A percentile compares a stretch with the other conserved stretches of the same genome.
phyloP scores from a whole-genome alignment of 257 asterid genomes.

The Penstemon eatonii region DNA sequence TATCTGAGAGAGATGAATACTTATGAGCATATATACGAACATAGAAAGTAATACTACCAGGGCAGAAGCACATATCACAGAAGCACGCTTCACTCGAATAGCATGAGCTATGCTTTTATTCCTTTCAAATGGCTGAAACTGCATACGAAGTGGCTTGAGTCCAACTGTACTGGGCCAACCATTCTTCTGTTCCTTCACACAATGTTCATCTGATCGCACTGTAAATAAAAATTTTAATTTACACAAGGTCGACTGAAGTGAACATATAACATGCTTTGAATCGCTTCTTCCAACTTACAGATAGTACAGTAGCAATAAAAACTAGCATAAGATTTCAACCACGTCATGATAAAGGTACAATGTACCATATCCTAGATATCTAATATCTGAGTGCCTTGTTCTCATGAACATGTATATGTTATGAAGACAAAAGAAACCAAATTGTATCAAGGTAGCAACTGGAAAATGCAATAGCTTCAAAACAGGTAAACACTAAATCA shows the following conservation, averaged over 20 bases:
- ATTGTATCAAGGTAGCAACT: conserved; percentile 3
- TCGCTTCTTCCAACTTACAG: not conserved
- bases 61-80: conserved; percentile 56
- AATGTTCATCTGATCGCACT: conserved; percentile 38
- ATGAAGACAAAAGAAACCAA: not conserved
- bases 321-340: conserved; percentile 14
- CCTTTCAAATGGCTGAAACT: conserved; percentile 36
- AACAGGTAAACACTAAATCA: conserved; percentile 10
- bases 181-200: conserved; percentile 33
- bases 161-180: conserved; percentile 31
- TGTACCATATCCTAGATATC: not conserved
- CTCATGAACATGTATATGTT: not conserved
- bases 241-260: not conserved
- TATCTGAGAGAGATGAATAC: not conserved
- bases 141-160: conserved; percentile 35
- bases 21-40: not conserved
- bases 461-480: conserved; percentile 3
- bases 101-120: conserved; percentile 21
- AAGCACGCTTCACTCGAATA: conserved; percentile 34
- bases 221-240: conserved; percentile 26
- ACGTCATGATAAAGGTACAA: not conserved
- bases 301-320: not conserved
- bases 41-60: conserved; percentile 46
- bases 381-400: conserved; percentile 4
- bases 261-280: not conserved